Percentiles rank a stretch among this genome's conserved stretches.
These are phyloP conservation scores for Curvularia sp. DNA, from an alignment of 2,329 filamentous ascomycete species.

Conservation along the genomic window DNA sequence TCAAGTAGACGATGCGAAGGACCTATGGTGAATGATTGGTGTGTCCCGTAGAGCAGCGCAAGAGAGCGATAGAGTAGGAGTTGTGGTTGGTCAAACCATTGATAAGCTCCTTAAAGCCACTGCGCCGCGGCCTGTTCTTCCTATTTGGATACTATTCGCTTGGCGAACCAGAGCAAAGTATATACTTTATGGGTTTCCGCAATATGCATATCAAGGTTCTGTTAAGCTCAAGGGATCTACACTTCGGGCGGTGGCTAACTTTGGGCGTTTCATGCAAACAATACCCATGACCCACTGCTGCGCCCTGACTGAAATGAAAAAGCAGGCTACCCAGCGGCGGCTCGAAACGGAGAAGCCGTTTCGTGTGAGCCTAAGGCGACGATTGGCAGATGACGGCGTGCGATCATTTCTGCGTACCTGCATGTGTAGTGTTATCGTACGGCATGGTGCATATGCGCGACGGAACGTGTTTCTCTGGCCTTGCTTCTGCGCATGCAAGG, in stretches of 20 bases:
- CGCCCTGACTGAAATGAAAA: constrained; percentile 20
- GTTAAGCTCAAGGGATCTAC: constrained; percentile 33
- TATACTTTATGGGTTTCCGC: constrained; percentile 20
- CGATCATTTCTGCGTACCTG: constrained; percentile 4
- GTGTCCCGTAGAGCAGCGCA: not conserved
- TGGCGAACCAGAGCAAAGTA: not conserved
- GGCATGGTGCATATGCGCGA: not conserved
- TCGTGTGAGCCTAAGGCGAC: constrained; percentile 13
- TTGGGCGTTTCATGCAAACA: constrained; percentile 24
- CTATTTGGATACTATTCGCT: not conserved
- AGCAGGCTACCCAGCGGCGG: constrained; percentile 12
- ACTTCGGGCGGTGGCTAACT: not conserved
- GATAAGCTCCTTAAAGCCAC: not conserved
- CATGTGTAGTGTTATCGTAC: constrained; percentile 1
- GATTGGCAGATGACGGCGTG: constrained; percentile 23
- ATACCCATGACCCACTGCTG: constrained; percentile 13
- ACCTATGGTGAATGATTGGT: constrained; percentile 42
- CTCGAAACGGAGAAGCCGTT: constrained; percentile 11
- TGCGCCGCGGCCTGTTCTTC: not conserved
- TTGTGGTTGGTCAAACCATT: not conserved
- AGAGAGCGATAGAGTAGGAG: not conserved
- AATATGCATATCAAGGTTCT: constrained; percentile 17
- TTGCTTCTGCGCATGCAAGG: constrained; percentile 8
- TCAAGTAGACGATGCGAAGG: constrained; percentile 31
- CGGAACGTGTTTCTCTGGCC: constrained; percentile 1